Conservation (phyloP, 805 yeast genomes). For the Wickerhamomyces strasburgensis region DNA sequence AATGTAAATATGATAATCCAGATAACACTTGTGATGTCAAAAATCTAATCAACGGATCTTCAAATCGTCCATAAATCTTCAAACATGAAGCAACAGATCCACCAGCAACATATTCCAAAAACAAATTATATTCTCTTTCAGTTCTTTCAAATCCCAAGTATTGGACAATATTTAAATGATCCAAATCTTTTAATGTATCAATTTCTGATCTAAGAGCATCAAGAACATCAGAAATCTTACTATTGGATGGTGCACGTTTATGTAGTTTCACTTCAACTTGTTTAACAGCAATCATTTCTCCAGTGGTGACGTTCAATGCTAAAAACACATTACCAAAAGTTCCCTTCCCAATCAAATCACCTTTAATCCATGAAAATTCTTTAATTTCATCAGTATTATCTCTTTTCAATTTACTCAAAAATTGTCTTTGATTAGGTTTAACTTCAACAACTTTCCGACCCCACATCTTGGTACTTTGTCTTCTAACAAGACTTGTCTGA, state of each 20-base stretch:
- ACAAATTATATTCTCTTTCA: conserved; percentile 72
- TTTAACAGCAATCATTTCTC: conserved; percentile 98
- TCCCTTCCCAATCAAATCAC: conserved; percentile 94
- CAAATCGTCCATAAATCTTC: conserved; percentile 78
- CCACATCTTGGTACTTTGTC: conserved; percentile 95
- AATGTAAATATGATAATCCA: conserved; percentile 85
- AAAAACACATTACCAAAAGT: conserved; percentile 92
- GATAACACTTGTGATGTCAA: conserved; percentile 74
- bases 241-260: conserved; percentile 28
- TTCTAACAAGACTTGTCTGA: conserved; percentile 41
- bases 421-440: conserved; percentile 61
- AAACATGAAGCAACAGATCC: conserved; percentile 90
- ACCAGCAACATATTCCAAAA: conserved; percentile 95
- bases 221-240: conserved; percentile 54
- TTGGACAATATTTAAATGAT: conserved; percentile 92
- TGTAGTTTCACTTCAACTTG: conserved; percentile 69
- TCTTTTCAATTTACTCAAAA: conserved; percentile 58
- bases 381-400: conserved; percentile 59
- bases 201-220: conserved; percentile 88
- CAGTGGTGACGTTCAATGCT: conserved; percentile 91
- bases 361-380: conserved; percentile 96
- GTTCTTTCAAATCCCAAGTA: conserved; percentile 87
- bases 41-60: conserved; percentile 66
- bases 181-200: conserved; percentile 87
- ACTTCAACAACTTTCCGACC: conserved; percentile 91